These are phyloP conservation scores for Didymella pomorum DNA, from an alignment of 2,329 filamentous ascomycete species.

Conservation along the genomic window DNA sequence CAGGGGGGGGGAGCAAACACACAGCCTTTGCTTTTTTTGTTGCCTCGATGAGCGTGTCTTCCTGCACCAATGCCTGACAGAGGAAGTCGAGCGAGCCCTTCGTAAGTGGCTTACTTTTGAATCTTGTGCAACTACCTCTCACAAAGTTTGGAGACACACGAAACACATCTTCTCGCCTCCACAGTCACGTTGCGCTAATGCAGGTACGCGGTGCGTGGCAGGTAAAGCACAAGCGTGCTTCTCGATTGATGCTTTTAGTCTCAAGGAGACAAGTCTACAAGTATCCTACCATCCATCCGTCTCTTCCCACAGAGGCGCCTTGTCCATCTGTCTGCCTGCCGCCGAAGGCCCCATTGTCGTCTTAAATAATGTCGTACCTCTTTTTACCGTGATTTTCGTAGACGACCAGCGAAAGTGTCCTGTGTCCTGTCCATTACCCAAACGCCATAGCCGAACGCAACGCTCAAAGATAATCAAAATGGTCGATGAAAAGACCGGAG, in stretches of 20 bases:
- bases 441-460: constrained; percentile 1
- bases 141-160: not conserved
- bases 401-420: constrained; percentile 2
- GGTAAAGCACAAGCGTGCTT: constrained; percentile 8
- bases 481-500: not conserved
- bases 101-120: not conserved
- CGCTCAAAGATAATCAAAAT: constrained; percentile 11
- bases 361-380: not conserved
- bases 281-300: not conserved
- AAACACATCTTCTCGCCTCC: not conserved
- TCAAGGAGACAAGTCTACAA: constrained; percentile 8
- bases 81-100: not conserved
- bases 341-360: constrained; percentile 14
- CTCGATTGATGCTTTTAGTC: constrained; percentile 3
- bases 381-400: constrained; percentile 17
- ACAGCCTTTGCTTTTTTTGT: too few relatives aligned
- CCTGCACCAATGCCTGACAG: too few relatives aligned
- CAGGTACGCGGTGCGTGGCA: constrained; percentile 4
- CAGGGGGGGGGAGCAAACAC: not conserved
- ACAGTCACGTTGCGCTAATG: not conserved
- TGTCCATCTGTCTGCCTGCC: constrained; percentile 8
- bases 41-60: too few relatives aligned
- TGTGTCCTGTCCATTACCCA: not conserved
- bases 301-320: not conserved
- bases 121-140: not conserved